phyloP scores from a whole-genome alignment of 2,329 filamentous ascomycete species.

The Aspergillus unguis region DNA sequence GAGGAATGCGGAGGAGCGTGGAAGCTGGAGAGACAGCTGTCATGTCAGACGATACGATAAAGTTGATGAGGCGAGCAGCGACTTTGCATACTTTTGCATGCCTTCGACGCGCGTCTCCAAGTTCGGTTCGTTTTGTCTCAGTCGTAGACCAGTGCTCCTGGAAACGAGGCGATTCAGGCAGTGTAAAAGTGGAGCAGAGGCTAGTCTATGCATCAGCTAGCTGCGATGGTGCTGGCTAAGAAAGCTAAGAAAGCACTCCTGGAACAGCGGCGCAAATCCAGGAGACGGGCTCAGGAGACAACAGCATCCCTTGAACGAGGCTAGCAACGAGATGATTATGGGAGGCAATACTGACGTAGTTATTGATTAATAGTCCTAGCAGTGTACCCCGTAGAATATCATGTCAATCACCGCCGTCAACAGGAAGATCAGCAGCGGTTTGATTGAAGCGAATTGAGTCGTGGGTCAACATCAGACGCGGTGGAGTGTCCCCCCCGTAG shows the following conservation, averaged over 20 bases:
- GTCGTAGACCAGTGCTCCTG: not conserved
- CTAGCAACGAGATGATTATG: no score
- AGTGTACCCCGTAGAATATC: not conserved
- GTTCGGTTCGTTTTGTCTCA: not conserved
- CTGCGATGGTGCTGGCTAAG: not conserved
- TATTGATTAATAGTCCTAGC: not conserved
- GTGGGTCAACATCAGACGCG: constrained; percentile 2
- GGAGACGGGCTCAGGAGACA: no score
- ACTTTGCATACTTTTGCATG: not conserved
- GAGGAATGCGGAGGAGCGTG: not conserved
- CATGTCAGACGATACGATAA: not conserved
- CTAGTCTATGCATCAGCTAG: constrained; percentile 1
- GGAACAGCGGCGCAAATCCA: not conserved
- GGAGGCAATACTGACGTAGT: not conserved
- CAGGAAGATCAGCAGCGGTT: not conserved
- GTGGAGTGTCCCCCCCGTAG: not conserved
- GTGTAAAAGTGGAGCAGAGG: constrained; percentile 1
- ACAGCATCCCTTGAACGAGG: no score
- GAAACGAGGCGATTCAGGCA: constrained; percentile 1
- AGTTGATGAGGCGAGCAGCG: not conserved
- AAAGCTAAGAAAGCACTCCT: not conserved
- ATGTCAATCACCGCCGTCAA: not conserved
- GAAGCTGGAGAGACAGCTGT: not conserved
- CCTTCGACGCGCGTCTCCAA: not conserved
- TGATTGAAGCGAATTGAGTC: not conserved